These are phyloP conservation scores for Emiliania huxleyi DNA, from an alignment of 78 protist genomes.

Conservation along the genomic window DNA sequence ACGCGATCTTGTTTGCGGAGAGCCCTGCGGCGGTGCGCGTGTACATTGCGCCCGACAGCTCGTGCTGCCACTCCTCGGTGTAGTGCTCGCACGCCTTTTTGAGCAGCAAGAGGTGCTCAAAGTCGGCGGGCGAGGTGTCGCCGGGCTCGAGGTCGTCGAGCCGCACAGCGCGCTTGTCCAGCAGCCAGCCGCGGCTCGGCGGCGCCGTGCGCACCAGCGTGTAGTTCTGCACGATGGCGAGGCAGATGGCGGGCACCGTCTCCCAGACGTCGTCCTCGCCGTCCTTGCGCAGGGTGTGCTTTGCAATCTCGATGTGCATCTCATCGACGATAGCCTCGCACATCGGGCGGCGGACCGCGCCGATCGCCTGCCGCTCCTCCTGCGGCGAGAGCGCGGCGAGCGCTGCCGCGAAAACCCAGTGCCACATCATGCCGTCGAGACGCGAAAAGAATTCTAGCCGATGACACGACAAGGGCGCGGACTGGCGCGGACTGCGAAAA, in stretches of 20 bases:
- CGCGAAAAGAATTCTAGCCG: too few species aligned
- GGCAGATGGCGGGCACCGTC: slow-evolving; percentile 15
- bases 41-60: background rate
- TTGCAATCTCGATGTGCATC: background rate
- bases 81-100: background rate
- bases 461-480: too few species aligned
- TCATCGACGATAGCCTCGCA: background rate
- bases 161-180: background rate
- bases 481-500: too few species aligned
- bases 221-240: slow-evolving; percentile 19
- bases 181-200: background rate
- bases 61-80: background rate
- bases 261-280: slow-evolving; percentile 17
- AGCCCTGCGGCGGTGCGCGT: background rate
- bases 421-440: too few species aligned
- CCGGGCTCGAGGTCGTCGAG: background rate
- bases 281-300: background rate
- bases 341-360: too few species aligned
- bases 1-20: background rate
- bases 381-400: too few species aligned
- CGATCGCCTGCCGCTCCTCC: too few species aligned
- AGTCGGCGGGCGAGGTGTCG: background rate
- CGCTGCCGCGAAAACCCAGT: too few species aligned
- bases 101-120: background rate
- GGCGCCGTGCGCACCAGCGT: background rate